Evolutionary conservation across 1,139 yeast genomes (phyloP).

Genomic region (Protomyces lactucae-debilis): DNA sequence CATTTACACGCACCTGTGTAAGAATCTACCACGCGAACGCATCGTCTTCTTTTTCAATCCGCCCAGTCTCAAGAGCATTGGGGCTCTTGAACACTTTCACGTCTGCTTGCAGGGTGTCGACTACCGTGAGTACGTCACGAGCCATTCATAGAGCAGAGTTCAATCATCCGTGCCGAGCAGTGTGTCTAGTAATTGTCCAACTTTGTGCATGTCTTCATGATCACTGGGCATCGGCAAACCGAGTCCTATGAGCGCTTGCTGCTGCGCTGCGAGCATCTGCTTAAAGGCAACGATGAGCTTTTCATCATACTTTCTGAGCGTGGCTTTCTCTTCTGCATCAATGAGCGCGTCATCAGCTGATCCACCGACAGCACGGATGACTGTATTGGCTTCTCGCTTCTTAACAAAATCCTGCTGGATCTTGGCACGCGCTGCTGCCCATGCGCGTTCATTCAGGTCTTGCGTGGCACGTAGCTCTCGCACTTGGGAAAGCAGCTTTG

Average conservation of each 20-base stretch:
- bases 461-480: not conserved
- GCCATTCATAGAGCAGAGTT: not conserved
- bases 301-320: not conserved
- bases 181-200: not conserved
- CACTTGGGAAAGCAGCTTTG: not conserved
- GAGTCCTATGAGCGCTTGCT: not conserved
- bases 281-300: not conserved
- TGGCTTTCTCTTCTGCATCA: not conserved
- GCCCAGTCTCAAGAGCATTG: conserved; percentile 21
- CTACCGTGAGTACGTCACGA: not conserved
- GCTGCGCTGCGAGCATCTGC: not conserved
- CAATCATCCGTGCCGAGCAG: not conserved
- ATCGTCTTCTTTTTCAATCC: conserved; percentile 19
- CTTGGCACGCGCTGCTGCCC: not conserved
- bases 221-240: not conserved
- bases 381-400: not conserved
- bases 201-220: not conserved
- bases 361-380: not conserved
- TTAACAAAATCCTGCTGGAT: not conserved
- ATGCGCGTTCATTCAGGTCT: not conserved
- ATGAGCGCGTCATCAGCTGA: not conserved
- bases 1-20: not conserved
- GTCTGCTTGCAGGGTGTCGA: conserved; percentile 12
- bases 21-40: not conserved
- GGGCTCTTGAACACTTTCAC: conserved; percentile 24